Evolutionary conservation across 208 protist species (phyloP).

Genomic region (Trypanosoma caninum): DNA sequence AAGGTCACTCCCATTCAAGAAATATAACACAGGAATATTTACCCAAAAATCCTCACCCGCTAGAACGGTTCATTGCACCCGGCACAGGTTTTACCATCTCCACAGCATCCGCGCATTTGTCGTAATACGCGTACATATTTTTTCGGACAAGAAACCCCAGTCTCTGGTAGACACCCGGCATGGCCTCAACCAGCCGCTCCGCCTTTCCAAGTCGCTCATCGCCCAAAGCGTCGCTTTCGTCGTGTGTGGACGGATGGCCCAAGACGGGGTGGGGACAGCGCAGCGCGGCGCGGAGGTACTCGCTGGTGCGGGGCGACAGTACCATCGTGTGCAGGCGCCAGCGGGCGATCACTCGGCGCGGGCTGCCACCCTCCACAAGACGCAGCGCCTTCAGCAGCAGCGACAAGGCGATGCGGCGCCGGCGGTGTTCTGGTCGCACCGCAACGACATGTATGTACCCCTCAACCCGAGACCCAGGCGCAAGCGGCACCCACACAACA

Average conservation of each 20-base stretch:
- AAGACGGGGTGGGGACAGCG: too few relatives aligned
- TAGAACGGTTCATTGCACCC: conserved; percentile 14
- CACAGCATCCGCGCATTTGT: conserved; percentile 41
- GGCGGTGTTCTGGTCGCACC: conserved; percentile 28
- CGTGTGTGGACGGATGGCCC: too few relatives aligned
- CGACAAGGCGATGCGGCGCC: conserved; percentile 28
- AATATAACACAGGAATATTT: too few relatives aligned
- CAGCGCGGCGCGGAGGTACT: conserved; percentile 17
- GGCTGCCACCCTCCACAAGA: neutral
- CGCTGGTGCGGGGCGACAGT: conserved; percentile 14
- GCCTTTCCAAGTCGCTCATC: conserved; percentile 17
- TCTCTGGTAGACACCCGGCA: conserved; percentile 37
- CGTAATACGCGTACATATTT: conserved; percentile 58
- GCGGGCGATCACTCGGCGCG: conserved; percentile 20
- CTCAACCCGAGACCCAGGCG: conserved; percentile 30
- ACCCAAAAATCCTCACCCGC: conserved; percentile 1
- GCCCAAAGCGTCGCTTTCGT: neutral
- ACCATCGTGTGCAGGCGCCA: conserved; percentile 76
- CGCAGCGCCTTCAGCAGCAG: conserved; percentile 33
- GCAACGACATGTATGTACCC: conserved; percentile 80
- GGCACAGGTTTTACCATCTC: conserved; percentile 46
- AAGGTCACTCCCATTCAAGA: too few relatives aligned
- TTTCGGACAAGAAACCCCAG: conserved; percentile 49
- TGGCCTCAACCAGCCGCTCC: conserved; percentile 27
- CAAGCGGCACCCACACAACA: conserved; percentile 65